Evolutionary conservation across 441 rosid genomes (phyloP).

Genomic region (Euphorbia schlechtendalii): DNA sequence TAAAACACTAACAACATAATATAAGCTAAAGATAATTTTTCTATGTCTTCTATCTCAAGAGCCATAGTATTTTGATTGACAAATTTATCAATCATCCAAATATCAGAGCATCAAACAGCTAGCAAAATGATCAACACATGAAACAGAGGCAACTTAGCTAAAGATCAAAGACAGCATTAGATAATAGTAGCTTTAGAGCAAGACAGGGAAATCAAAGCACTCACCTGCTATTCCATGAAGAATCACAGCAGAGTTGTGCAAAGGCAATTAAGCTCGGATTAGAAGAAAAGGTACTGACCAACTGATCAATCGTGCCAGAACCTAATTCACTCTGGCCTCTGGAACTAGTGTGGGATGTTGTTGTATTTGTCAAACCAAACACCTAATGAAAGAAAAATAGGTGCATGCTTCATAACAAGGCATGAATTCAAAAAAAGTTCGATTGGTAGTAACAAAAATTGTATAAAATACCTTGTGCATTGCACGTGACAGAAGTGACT

Average conservation of each 20-base stretch:
- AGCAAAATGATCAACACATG: neutral
- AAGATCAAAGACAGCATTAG: neutral
- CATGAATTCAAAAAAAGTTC: constrained; percentile 10
- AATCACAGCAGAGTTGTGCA: constrained; percentile 88
- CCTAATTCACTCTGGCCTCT: constrained; percentile 37
- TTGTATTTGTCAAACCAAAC: constrained; percentile 58
- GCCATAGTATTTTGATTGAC: neutral
- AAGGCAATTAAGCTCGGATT: constrained; percentile 96
- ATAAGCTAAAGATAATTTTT: neutral
- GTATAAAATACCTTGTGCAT: constrained; percentile 77
- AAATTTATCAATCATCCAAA: neutral
- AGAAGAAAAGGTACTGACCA: constrained; percentile 93
- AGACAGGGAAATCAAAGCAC: neutral
- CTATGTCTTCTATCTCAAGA: neutral
- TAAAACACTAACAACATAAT: constrained; percentile 1
- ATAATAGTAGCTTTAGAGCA: neutral
- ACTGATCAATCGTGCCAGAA: constrained; percentile 71
- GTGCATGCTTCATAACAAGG: constrained; percentile 4
- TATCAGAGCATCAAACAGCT: neutral
- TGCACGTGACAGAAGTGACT: constrained; percentile 87
- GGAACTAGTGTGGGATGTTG: constrained; percentile 29
- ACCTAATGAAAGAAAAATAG: constrained; percentile 42
- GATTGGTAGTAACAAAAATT: constrained; percentile 14
- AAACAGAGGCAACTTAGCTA: neutral
- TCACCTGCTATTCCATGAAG: constrained; percentile 82